These are phyloP conservation scores for Blastocrithidia nonstop DNA, from an alignment of 208 protist species.

Conservation along the genomic window DNA sequence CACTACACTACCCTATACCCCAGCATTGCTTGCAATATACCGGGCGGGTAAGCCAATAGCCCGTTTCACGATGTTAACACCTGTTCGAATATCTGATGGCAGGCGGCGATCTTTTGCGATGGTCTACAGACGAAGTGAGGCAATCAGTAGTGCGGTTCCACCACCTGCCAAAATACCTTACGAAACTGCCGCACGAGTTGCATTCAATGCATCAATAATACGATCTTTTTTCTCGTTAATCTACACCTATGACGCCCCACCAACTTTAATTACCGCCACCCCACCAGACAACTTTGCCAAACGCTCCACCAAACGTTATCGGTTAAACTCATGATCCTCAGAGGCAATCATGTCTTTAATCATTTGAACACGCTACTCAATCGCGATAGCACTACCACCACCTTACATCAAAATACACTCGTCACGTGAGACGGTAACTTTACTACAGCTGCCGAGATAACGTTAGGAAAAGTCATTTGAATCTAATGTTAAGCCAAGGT, in stretches of 20 bases:
- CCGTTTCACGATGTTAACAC: slow-evolving; percentile 68
- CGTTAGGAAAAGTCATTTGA: slow-evolving; percentile 78
- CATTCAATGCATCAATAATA: slow-evolving; percentile 97
- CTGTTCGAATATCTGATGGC: slow-evolving; percentile 51
- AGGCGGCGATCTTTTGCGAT: slow-evolving; percentile 62
- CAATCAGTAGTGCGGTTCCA: slow-evolving; percentile 93
- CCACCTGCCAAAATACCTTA: slow-evolving; percentile 98
- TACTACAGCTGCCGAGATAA: slow-evolving; percentile 71
- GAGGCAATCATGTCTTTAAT: slow-evolving; percentile 90
- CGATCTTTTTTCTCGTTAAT: slow-evolving; percentile 99
- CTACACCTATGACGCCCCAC: slow-evolving; percentile 97
- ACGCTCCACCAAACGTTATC: slow-evolving; percentile 95
- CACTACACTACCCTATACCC: slow-evolving; percentile 95
- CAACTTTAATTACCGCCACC: slow-evolving; percentile 95
- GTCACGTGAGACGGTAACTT: slow-evolving; percentile 93
- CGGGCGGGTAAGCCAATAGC: slow-evolving; percentile 71
- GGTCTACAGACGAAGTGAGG: slow-evolving; percentile 64
- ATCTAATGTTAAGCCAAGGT: slow-evolving; percentile 87
- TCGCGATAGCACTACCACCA: slow-evolving; percentile 84
- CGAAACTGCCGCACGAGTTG: slow-evolving; percentile 96
- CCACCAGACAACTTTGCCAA: slow-evolving; percentile 73
- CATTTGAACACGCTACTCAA: slow-evolving; percentile 93
- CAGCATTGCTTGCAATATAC: slow-evolving; percentile 96
- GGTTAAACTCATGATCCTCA: slow-evolving; percentile 95
- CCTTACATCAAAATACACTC: slow-evolving; percentile 98